Base-by-base conservation (phyloP, 768 basidiomycete genomes). In the Pulveroboletus ravenelii region DNA sequence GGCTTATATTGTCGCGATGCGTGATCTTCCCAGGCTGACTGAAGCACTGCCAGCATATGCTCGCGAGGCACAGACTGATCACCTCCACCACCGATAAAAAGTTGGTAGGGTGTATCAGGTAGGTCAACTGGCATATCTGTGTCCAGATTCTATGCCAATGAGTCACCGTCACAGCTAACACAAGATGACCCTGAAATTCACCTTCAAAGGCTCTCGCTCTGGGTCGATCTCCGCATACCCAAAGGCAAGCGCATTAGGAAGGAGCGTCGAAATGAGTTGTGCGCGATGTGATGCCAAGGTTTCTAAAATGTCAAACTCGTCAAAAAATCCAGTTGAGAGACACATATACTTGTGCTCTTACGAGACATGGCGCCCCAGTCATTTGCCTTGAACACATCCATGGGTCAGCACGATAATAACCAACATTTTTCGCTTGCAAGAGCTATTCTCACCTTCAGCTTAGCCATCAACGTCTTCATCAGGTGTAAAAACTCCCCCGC, bases 351-450 rank as follows among this genome's bases (percentile, higher is more conserved):
- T 79, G 37, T n/a, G n/a, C n/a, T n/a, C n/a, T n/a, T 41, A 84
- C 81, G 80, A 42, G 80, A 78, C 23, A 84, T 65, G 0, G 82
- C 71, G 20, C 80, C 78, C 82, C 81, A 84, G 52, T 84, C 81
- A 49, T 81, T 81, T 1, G 78, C 74, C 81, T 82, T 41, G 25
- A 45, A 54, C 31, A 5, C 8, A 23, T 12, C n/a, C n/a, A n/a
- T n/a, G n/a, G n/a, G n/a, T 59, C 8, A 56, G 41, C n/a, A n/a
- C n/a, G n/a, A n/a, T n/a, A n/a, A 43, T 48, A 14, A 15, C 3
- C 5, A 4, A 3, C 9, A 5, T n/a, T 15, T 0, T 14, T 2
- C 17, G 14, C 40, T n/a, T 41, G 20, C 3, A 10, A 8, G 2
- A 18, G 35, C 18, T 47, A n/a, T 18, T 27, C 51, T 41, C 34